Percentiles rank a stretch among this genome's conserved stretches.
phyloP scores from a whole-genome alignment of 202 grass and related monocot species.

The Musa balbisiana region DNA sequence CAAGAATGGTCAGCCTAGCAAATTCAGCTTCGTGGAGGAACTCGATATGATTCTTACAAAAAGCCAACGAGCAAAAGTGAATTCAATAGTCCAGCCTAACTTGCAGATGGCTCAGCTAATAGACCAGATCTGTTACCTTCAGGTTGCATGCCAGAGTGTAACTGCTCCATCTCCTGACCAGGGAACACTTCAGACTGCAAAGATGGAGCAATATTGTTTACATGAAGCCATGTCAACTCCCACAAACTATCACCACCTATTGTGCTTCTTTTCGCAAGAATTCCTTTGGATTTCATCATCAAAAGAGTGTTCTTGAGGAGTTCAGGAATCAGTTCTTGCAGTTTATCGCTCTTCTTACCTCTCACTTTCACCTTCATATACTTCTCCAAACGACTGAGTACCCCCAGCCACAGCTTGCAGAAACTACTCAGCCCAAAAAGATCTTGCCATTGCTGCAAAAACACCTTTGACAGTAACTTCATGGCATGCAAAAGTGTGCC shows the following conservation, averaged over 20 bases:
- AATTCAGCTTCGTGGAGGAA: background rate
- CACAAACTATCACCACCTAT: slow-evolving; percentile 76
- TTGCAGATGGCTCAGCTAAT: background rate
- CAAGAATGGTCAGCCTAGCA: background rate
- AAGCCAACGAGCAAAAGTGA: background rate
- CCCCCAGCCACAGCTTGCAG: slow-evolving; percentile 69
- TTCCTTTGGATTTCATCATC: slow-evolving; percentile 75
- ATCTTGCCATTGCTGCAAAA: slow-evolving; percentile 81
- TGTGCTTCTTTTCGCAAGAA: slow-evolving; percentile 77
- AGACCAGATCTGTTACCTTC: background rate
- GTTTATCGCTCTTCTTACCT: slow-evolving; percentile 76
- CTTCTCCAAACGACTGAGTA: slow-evolving; percentile 79
- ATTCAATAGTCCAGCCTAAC: background rate
- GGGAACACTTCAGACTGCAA: slow-evolving; percentile 67
- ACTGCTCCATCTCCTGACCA: slow-evolving; percentile 37
- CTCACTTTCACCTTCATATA: slow-evolving; percentile 78
- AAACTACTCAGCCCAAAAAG: slow-evolving; percentile 59
- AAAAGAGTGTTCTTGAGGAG: slow-evolving; percentile 84
- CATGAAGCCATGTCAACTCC: slow-evolving; percentile 79
- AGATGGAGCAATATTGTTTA: slow-evolving; percentile 55
- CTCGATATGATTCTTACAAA: background rate
- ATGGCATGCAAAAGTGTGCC: slow-evolving; percentile 71
- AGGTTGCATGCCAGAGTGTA: slow-evolving; percentile 4
- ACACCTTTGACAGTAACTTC: slow-evolving; percentile 80
- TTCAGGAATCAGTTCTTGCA: slow-evolving; percentile 87